A percentile compares a stretch with the other conserved stretches of the same genome.
Conservation (phyloP, 768 basidiomycete species). For the Trametes cinnabarina region DNA sequence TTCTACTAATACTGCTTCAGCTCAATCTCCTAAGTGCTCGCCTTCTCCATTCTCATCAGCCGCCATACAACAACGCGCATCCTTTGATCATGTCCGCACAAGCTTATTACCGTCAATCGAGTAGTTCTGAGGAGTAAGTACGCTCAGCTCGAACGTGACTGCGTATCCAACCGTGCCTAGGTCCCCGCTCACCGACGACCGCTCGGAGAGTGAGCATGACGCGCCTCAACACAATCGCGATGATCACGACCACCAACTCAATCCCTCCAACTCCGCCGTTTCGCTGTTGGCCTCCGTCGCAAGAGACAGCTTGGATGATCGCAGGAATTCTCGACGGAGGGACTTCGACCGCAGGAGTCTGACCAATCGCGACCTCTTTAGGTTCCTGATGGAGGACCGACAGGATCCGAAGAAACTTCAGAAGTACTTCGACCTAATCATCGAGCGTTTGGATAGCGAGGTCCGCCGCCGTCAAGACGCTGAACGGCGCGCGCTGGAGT, state of each 20-base stretch:
- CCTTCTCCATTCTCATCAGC: neutral
- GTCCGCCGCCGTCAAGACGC: slow-evolving; percentile 42
- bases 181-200: slow-evolving; percentile 15
- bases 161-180: neutral
- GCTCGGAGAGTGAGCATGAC: slow-evolving; percentile 15
- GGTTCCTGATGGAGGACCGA: slow-evolving; percentile 25
- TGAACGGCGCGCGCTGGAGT: slow-evolving; percentile 47
- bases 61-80: neutral
- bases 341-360: slow-evolving; percentile 22
- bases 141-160: neutral
- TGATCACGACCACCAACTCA: slow-evolving; percentile 1
- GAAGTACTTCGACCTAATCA: slow-evolving; percentile 26
- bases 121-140: slow-evolving; percentile 19
- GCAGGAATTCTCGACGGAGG: slow-evolving; percentile 9
- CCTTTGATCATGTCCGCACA: slow-evolving; percentile 3
- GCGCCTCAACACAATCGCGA: neutral
- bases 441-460: slow-evolving; percentile 39
- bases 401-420: slow-evolving; percentile 27
- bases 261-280: slow-evolving; percentile 15
- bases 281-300: slow-evolving; percentile 9
- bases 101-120: slow-evolving; percentile 7
- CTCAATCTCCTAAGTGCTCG: neutral
- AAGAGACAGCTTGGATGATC: slow-evolving; percentile 13
- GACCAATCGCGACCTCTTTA: slow-evolving; percentile 24
- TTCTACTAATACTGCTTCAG: neutral